Percentiles rank a stretch among this genome's conserved stretches.
Evolutionary conservation across 2,329 filamentous ascomycete genomes (phyloP).

Genomic region (Fusarium buxicola): DNA sequence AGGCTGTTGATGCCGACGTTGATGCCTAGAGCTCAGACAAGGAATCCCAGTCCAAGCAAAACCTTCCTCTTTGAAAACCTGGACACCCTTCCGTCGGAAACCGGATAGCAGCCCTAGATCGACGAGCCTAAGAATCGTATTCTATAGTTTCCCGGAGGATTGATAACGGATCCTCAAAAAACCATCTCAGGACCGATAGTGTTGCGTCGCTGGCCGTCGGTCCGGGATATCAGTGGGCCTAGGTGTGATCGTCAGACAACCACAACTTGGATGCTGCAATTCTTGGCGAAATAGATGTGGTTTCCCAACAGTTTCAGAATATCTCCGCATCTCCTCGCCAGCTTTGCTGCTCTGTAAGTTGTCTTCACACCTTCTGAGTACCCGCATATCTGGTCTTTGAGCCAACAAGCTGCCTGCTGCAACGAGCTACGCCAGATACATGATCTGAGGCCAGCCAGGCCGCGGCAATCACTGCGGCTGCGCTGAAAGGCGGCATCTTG

Average conservation of each 20-base stretch:
- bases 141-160: neutral
- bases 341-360: neutral
- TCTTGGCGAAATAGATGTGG: conserved; percentile 2
- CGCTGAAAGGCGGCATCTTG: conserved; percentile 5
- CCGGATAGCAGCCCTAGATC: conserved; percentile 2
- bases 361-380: conserved; percentile 10
- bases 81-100: neutral
- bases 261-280: conserved; percentile 3
- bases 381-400: conserved; percentile 11
- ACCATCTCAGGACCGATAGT: neutral
- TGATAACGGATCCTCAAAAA: neutral
- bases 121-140: neutral
- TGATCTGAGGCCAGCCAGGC: conserved; percentile 10
- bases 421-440: conserved; percentile 4
- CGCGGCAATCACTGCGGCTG: conserved; percentile 16
- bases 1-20: neutral
- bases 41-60: neutral
- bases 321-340: neutral
- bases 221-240: conserved; percentile 3
- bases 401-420: conserved; percentile 8
- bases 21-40: neutral
- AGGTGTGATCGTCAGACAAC: neutral
- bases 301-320: conserved; percentile 17
- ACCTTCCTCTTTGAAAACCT: neutral
- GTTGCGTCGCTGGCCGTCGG: conserved; percentile 1